These are phyloP conservation scores for Aquilaria agallochum DNA, from an alignment of 441 rosid species.

Conservation along the genomic window DNA sequence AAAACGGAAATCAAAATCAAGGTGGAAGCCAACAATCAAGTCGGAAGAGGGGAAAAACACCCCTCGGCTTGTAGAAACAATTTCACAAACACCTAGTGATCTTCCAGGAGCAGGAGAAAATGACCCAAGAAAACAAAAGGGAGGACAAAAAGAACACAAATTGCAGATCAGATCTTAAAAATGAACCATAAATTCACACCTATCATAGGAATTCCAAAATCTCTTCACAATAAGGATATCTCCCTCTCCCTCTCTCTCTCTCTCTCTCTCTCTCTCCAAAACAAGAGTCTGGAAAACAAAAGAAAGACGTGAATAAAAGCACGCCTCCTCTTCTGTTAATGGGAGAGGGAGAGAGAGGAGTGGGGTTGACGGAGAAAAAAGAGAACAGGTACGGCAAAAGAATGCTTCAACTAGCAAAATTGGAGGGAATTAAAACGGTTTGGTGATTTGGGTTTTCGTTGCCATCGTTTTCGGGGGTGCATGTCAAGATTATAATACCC, in stretches of 20 bases:
- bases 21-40: no score
- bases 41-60: no score
- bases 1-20: no score
- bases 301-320: slow-evolving; percentile 10
- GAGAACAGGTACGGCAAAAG: slow-evolving; percentile 22
- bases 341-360: slow-evolving; percentile 8
- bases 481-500: no score
- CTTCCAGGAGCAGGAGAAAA: no score
- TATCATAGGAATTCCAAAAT: slow-evolving; percentile 8
- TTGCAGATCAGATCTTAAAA: no score
- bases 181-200: no score
- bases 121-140: no score
- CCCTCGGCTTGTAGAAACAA: no score
- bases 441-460: slow-evolving; percentile 8
- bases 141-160: no score
- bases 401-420: slow-evolving; percentile 12
- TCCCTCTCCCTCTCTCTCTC: background rate
- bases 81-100: no score
- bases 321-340: slow-evolving; percentile 10
- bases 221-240: slow-evolving; percentile 15
- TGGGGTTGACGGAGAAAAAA: slow-evolving; percentile 3
- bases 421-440: slow-evolving; percentile 11
- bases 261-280: background rate
- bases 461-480: background rate
- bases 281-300: background rate